Conservation (phyloP, 768 basidiomycete species). For the Leccinum sublutescens region DNA sequence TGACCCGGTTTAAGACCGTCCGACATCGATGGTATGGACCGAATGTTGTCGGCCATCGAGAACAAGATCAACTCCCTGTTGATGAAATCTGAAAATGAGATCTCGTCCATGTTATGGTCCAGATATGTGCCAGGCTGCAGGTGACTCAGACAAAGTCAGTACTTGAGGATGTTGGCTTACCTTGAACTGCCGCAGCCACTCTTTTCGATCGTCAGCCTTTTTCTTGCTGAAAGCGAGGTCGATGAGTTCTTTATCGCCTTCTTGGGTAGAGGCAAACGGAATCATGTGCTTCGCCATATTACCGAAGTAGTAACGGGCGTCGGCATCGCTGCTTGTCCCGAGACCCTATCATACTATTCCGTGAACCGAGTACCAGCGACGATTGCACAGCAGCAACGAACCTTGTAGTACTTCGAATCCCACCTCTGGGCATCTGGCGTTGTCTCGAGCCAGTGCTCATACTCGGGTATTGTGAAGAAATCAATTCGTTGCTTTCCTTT, state of each 20-base stretch:
- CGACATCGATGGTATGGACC: constrained; percentile 91
- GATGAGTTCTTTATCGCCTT: constrained; percentile 84
- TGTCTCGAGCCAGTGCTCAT: constrained; percentile 84
- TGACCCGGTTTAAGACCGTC: constrained; percentile 98
- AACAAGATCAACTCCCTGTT: constrained; percentile 97
- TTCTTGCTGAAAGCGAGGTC: constrained; percentile 99
- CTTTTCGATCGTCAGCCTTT: constrained; percentile 97
- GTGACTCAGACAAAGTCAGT: constrained; percentile 1
- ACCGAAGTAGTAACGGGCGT: constrained; percentile 91
- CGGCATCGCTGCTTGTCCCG: constrained; percentile 87
- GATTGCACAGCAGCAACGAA: constrained; percentile 32
- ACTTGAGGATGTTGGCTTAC: constrained; percentile 36
- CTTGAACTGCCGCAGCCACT: constrained; percentile 94
- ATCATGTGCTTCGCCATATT: constrained; percentile 94
- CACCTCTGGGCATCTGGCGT: constrained; percentile 78
- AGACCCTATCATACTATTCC: constrained; percentile 65
- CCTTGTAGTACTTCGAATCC: constrained; percentile 97
- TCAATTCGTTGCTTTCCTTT: constrained; percentile 78
- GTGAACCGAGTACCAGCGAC: constrained; percentile 1
- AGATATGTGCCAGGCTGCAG: constrained; percentile 87
- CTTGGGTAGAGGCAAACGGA: constrained; percentile 77
- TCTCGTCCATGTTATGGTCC: constrained; percentile 82
- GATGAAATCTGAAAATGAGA: constrained; percentile 92
- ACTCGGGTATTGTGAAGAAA: constrained; percentile 98
- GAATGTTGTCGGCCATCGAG: constrained; percentile 99